phyloP scores from a whole-genome alignment of 225 moss, liverwort and hornwort species.

The Physcomitrium patens region DNA sequence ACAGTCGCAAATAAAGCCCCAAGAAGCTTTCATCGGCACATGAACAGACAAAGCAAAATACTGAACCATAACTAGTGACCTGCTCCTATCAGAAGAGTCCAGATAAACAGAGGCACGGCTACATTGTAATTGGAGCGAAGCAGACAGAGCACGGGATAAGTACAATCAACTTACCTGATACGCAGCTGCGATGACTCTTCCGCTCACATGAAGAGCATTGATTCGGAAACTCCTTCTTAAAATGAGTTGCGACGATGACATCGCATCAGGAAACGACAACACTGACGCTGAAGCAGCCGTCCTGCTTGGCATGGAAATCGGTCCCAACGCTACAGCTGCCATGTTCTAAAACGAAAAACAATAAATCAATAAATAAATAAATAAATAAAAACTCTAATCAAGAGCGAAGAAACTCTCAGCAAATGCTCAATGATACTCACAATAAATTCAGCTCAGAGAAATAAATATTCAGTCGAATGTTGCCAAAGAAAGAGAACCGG shows the following conservation, averaged over 20 bases:
- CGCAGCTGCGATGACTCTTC: background rate
- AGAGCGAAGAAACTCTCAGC: too few relatives aligned
- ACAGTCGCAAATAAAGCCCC: background rate
- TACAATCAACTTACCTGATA: slow-evolving; percentile 31
- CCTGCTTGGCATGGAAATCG: slow-evolving; percentile 25
- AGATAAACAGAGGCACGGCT: background rate
- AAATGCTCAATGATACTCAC: background rate
- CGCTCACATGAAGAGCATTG: slow-evolving; percentile 20
- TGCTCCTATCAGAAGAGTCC: background rate
- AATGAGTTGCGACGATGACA: slow-evolving; percentile 26
- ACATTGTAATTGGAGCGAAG: background rate
- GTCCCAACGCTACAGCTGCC: slow-evolving; percentile 28
- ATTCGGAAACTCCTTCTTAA: slow-evolving; percentile 14
- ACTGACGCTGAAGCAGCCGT: slow-evolving; percentile 14
- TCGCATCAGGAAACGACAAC: background rate
- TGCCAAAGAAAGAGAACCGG: too few relatives aligned
- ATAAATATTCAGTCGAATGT: too few relatives aligned
- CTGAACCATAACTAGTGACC: background rate
- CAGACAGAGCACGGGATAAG: background rate
- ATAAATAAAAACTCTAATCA: background rate
- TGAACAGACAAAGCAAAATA: background rate
- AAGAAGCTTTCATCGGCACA: background rate
- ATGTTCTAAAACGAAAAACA: slow-evolving; percentile 20
- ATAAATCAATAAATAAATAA: background rate
- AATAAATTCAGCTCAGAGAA: background rate